Conservation (phyloP, 1,284 basidiomycete species). For the Sutorius eximius region DNA sequence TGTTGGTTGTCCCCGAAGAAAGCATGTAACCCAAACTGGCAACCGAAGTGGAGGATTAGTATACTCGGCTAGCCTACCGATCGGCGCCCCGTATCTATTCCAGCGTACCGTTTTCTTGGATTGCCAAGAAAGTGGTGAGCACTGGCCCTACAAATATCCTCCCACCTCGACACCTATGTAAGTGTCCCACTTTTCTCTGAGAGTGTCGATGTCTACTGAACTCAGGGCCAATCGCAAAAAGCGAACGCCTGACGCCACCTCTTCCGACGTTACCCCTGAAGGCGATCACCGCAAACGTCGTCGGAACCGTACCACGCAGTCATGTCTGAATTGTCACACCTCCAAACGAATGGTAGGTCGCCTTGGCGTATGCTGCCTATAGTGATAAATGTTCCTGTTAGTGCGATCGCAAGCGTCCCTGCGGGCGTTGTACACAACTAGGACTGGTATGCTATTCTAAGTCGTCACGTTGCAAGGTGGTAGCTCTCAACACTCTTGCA, state of each 20-base stretch:
- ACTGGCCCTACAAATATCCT: constrained; percentile 26
- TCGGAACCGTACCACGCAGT: constrained; percentile 65
- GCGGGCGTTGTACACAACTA: constrained; percentile 71
- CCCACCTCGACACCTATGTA: constrained; percentile 4
- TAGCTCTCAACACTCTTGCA: constrained; percentile 29
- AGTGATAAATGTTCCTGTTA: constrained; percentile 24
- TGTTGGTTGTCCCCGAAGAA: too few species aligned
- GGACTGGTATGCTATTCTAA: constrained; percentile 50
- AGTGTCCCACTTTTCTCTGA: background rate
- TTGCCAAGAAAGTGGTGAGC: constrained; percentile 28
- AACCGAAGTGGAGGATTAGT: too few species aligned
- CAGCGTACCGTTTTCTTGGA: constrained; percentile 1
- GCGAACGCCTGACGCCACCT: constrained; percentile 18
- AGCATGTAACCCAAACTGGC: too few species aligned
- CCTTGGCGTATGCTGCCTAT: background rate
- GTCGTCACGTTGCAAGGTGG: background rate
- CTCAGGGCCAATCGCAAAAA: constrained; percentile 30
- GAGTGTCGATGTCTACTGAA: constrained; percentile 28
- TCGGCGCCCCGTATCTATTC: background rate
- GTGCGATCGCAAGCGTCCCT: constrained; percentile 74
- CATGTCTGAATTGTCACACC: constrained; percentile 68
- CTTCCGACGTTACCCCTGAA: constrained; percentile 27
- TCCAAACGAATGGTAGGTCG: constrained; percentile 79
- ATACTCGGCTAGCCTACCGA: too few species aligned
- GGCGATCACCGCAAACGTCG: constrained; percentile 56